A percentile compares a stretch with the other conserved stretches of the same genome.
Evolutionary conservation across 805 yeast genomes (phyloP).

Genomic region (Ogataea naganishii): DNA sequence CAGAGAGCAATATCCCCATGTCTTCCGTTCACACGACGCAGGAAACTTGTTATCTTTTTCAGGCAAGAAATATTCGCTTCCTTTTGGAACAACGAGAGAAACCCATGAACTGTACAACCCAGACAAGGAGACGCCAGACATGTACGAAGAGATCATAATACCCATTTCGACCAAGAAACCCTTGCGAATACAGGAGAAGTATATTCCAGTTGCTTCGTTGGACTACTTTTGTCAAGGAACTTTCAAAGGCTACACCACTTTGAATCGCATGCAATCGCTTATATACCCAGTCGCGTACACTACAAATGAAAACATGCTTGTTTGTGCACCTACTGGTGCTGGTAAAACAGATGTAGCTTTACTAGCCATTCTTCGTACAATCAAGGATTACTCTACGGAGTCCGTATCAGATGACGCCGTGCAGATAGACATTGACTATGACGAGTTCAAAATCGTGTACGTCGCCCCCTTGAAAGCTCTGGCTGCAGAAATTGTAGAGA

Average conservation of each 20-base stretch:
- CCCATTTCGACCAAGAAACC: constrained; percentile 58
- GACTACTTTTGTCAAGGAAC: constrained; percentile 81
- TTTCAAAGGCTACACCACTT: constrained; percentile 64
- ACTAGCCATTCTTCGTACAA: constrained; percentile 68
- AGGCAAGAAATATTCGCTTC: constrained; percentile 75
- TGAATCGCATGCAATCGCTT: constrained; percentile 84
- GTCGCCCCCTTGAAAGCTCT: constrained; percentile 91
- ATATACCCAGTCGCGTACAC: constrained; percentile 89
- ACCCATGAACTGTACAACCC: constrained; percentile 47
- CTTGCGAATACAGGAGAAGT: constrained; percentile 33
- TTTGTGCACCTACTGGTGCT: constrained; percentile 98
- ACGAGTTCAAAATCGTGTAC: constrained; percentile 83
- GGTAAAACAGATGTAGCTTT: constrained; percentile 95
- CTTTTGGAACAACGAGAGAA: constrained; percentile 68
- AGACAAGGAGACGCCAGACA: too few relatives aligned
- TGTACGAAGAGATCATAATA: constrained; percentile 66
- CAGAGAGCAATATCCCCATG: constrained; percentile 72
- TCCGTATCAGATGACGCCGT: constrained; percentile 37
- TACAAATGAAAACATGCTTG: constrained; percentile 89
- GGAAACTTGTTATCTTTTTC: constrained; percentile 66
- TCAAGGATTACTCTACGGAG: constrained; percentile 59
- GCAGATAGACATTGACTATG: constrained; percentile 62
- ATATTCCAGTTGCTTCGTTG: constrained; percentile 52
- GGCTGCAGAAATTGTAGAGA: constrained; percentile 95
- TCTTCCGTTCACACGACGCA: constrained; percentile 61